Evolutionary conservation across 2,329 filamentous ascomycete species (phyloP).

Genomic region (Venturia pyrina): DNA sequence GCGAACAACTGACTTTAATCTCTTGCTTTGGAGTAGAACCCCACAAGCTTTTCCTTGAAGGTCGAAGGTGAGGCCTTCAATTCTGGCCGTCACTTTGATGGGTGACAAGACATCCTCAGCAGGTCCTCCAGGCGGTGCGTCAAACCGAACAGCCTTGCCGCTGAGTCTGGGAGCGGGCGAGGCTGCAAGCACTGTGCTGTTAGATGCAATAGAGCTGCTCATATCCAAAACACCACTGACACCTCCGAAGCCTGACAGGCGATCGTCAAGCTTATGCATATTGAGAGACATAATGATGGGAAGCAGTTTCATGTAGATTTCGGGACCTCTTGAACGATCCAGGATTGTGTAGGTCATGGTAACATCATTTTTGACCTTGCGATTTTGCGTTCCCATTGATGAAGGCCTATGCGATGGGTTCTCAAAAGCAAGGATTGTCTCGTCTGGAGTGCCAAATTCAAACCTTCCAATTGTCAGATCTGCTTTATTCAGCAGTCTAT

Average conservation of each 20-base stretch:
- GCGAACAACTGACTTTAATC: constrained; percentile 70
- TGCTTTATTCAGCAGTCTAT: constrained; percentile 7
- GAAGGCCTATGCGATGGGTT: constrained; percentile 36
- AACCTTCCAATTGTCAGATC: constrained; percentile 30
- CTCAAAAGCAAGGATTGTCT: constrained; percentile 43
- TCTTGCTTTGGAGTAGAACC: constrained; percentile 64
- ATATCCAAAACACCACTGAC: constrained; percentile 85
- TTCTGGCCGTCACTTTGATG: constrained; percentile 62
- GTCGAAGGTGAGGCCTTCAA: constrained; percentile 67
- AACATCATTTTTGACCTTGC: constrained; percentile 18
- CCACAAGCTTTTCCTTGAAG: constrained; percentile 71
- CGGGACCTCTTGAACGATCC: constrained; percentile 23
- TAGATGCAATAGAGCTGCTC: constrained; percentile 72
- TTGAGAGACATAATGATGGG: constrained; percentile 70
- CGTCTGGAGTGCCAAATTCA: constrained; percentile 36
- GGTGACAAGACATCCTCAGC: constrained; percentile 14
- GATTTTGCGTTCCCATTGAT: constrained; percentile 31
- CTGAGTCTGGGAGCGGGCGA: constrained; percentile 23
- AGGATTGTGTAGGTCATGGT: constrained; percentile 18
- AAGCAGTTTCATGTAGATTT: constrained; percentile 55
- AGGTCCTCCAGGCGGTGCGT: constrained; percentile 24
- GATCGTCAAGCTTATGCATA: constrained; percentile 72
- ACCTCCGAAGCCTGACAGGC: constrained; percentile 80
- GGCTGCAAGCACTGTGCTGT: constrained; percentile 39
- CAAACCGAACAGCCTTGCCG: constrained; percentile 48